A percentile compares a stretch with the other conserved stretches of the same genome.
phyloP scores from a whole-genome alignment of 2,329 filamentous ascomycete genomes.

The Nectriaceae sp. region DNA sequence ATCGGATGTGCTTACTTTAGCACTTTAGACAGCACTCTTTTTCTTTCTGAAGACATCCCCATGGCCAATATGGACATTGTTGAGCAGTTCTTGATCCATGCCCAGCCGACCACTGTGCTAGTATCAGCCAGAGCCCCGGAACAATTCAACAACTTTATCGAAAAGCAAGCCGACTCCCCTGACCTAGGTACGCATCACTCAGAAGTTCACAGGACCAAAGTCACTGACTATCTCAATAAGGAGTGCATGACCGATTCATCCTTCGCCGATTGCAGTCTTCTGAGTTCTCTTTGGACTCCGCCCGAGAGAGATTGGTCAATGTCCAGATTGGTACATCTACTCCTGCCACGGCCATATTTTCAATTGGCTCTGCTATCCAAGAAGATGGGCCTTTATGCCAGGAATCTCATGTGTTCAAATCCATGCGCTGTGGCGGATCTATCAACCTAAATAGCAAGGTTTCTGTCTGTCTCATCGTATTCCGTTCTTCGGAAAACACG shows the following conservation, averaged over 20 bases:
- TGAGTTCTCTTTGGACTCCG: constrained; percentile 71
- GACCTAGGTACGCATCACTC: constrained; percentile 9
- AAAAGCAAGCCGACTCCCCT: constrained; percentile 20
- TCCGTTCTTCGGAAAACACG: not conserved
- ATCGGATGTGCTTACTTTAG: constrained; percentile 87
- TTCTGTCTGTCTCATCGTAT: constrained; percentile 51
- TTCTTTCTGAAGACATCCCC: constrained; percentile 75
- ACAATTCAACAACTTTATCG: constrained; percentile 34
- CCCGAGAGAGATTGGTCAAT: constrained; percentile 64
- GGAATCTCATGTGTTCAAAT: constrained; percentile 56
- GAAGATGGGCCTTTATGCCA: constrained; percentile 41
- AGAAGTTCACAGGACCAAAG: not conserved
- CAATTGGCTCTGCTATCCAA: constrained; percentile 34
- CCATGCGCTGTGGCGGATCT: constrained; percentile 68
- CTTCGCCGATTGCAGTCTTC: constrained; percentile 69
- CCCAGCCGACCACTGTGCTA: constrained; percentile 57
- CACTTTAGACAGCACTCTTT: constrained; percentile 68
- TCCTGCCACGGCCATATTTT: constrained; percentile 21
- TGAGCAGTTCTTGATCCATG: constrained; percentile 59
- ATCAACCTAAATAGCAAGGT: constrained; percentile 74
- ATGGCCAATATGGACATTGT: constrained; percentile 68
- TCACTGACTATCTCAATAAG: not conserved
- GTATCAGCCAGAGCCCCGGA: constrained; percentile 50
- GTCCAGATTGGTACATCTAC: constrained; percentile 23
- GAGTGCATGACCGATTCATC: constrained; percentile 25